A percentile compares a stretch with the other conserved stretches of the same genome.
Evolutionary conservation across 1,139 yeast genomes (phyloP).

Genomic region (Yamadazyma triangularis): DNA sequence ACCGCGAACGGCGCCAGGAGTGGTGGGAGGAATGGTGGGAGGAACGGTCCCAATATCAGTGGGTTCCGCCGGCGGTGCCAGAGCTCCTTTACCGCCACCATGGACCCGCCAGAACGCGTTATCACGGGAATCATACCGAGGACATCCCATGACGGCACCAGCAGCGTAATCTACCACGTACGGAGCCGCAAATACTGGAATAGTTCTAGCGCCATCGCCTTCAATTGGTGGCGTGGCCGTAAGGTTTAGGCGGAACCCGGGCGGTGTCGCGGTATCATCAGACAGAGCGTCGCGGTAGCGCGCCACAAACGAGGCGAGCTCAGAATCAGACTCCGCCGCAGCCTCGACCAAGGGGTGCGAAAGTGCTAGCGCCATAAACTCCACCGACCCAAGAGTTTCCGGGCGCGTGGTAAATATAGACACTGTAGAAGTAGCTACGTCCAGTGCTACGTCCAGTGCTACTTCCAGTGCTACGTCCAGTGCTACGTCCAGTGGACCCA

Average conservation of each 20-base stretch:
- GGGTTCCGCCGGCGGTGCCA: no score
- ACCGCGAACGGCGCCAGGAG: no score
- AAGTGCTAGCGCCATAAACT: constrained; percentile 72
- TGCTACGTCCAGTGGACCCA: no score
- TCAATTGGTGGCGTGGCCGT: constrained; percentile 62
- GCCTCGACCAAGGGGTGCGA: constrained; percentile 59
- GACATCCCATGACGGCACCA: constrained; percentile 98
- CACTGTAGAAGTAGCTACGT: not conserved
- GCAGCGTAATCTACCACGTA: constrained; percentile 85
- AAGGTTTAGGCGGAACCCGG: constrained; percentile 50
- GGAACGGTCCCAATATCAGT: no score
- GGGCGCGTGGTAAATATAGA: constrained; percentile 80
- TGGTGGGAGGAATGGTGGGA: no score
- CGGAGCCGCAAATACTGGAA: constrained; percentile 88
- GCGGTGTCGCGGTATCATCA: constrained; percentile 40
- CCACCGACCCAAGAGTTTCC: constrained; percentile 80
- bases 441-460: no score
- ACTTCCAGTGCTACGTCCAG: no score
- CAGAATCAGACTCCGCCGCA: constrained; percentile 28
- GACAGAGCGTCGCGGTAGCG: constrained; percentile 38
- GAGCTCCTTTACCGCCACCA: no score
- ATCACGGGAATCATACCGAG: constrained; percentile 88
- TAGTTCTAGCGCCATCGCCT: no score
- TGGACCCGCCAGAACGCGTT: constrained; percentile 71
- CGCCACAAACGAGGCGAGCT: no score